Base-by-base conservation (phyloP, 176 grass and related monocot species). In the Zea luxurians region DNA sequence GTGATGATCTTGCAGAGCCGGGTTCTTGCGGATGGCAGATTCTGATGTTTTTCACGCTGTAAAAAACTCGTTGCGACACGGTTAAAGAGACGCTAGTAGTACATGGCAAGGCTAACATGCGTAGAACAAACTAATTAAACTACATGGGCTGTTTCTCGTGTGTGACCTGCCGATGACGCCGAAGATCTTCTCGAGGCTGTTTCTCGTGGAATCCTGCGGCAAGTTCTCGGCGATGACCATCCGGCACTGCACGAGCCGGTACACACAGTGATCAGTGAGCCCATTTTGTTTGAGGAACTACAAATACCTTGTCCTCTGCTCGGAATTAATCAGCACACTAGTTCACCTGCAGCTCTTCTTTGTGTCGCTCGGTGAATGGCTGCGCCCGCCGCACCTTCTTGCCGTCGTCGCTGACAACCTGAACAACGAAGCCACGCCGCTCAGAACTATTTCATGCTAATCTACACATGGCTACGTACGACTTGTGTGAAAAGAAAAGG, bases 11-110 rank as follows among this genome's bases (percentile, higher is more conserved):
- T 37, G 87, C 53, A 20, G 87, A 69, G 78, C 74, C 83, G 8
- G 93, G 87, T 17, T 96, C 87, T 34, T 66, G 80, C n/a, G 93
- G 93, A 82, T 96, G 87, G 65, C 87, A 80, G 55, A 96, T 91
- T 62, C 82, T 78, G 80, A 96, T 86, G 77, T 88, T 85, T 76
- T 82, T 92, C 53, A 96, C 85, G 18, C 93, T 96, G 71, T 4
- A 66, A 66, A 53, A 64, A 27, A 27, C 27, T 89, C 7, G 64
- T 46, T 7, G 46, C 55, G 21, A 45, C n/a, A 45, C 1, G 4
- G 50, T 86, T 71, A 64, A 64, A 16, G 66, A 63, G 12, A 70
- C 34, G 52, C 38, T 27, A 27, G 27, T 27, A 27, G 27, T 27
- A 27, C 27, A 27, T 27, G 27, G 27, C 27, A 27, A 27, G 27